A percentile compares a stretch with the other conserved stretches of the same genome.
Evolutionary conservation across 768 basidiomycete genomes (phyloP).

Genomic region (Boletus speciosus): DNA sequence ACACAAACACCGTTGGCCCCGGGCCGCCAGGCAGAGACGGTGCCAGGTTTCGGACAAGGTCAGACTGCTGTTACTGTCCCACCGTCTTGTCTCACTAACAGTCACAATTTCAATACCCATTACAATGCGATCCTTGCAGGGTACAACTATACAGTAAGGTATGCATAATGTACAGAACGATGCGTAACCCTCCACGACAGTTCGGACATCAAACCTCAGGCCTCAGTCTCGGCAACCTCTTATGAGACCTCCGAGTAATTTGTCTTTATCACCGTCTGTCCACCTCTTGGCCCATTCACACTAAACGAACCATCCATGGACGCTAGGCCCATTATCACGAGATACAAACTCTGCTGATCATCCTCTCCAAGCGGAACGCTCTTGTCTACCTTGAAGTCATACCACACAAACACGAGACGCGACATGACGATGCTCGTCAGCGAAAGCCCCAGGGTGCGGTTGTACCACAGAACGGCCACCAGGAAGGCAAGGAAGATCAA

Average conservation of each 20-base stretch:
- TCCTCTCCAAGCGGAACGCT: conserved; percentile 30
- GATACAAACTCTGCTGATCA: conserved; percentile 34
- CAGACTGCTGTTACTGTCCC: no score
- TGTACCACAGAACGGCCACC: conserved; percentile 18
- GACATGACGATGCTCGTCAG: conserved; percentile 15
- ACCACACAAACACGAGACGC: conserved; percentile 30
- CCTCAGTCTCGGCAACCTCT: background rate
- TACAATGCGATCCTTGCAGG: no score
- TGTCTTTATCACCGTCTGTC: background rate
- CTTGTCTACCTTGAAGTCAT: conserved; percentile 20
- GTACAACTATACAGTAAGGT: no score
- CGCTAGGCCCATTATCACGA: conserved; percentile 23
- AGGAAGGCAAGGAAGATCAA: conserved; percentile 31
- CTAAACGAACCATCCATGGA: conserved; percentile 3
- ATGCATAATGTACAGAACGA: background rate
- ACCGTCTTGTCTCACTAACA: no score
- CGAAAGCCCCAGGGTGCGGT: conserved; percentile 16
- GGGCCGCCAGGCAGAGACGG: no score
- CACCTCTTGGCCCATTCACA: background rate
- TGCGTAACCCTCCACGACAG: background rate
- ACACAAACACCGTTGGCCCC: no score
- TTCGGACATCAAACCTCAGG: background rate
- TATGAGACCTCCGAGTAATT: background rate
- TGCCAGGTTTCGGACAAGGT: no score
- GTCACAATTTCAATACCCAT: no score